These are phyloP conservation scores for Platanthera zijinensis DNA, from an alignment of 106 monocot genomes.

Conservation along the genomic window DNA sequence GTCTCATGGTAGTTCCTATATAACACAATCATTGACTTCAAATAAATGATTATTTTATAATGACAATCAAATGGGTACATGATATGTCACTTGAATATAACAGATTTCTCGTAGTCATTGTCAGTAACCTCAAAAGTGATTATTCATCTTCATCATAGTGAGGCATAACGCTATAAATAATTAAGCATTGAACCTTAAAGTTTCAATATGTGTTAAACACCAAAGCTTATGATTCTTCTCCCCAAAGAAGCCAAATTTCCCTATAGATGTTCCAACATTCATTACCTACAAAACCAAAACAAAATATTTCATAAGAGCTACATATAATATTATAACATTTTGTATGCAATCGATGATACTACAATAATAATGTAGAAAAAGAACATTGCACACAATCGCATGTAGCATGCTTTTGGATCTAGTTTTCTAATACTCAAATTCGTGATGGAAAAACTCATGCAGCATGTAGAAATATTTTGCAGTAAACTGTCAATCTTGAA, in stretches of 20 bases:
- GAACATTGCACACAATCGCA: no score
- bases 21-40: not conserved
- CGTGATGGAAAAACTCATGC: no score
- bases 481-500: no score
- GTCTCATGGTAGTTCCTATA: not conserved
- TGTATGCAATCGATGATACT: not conserved
- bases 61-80: not conserved
- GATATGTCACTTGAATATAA: not conserved
- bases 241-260: slow-evolving; percentile 88
- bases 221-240: slow-evolving; percentile 78
- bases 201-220: slow-evolving; percentile 97
- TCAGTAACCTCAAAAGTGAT: not conserved
- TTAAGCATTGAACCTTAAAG: slow-evolving; percentile 47
- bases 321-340: not conserved
- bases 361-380: no score
- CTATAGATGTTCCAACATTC: slow-evolving; percentile 86
- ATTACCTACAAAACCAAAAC: slow-evolving; percentile 52
- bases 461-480: no score
- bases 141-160: not conserved
- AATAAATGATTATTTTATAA: not conserved
- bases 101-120: not conserved
- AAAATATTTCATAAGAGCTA: not conserved
- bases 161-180: not conserved
- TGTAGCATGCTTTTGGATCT: no score
- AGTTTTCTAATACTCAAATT: no score